Evolutionary conservation across 352 stramenopile genomes (phyloP).

Genomic region (Pythium monospermum): DNA sequence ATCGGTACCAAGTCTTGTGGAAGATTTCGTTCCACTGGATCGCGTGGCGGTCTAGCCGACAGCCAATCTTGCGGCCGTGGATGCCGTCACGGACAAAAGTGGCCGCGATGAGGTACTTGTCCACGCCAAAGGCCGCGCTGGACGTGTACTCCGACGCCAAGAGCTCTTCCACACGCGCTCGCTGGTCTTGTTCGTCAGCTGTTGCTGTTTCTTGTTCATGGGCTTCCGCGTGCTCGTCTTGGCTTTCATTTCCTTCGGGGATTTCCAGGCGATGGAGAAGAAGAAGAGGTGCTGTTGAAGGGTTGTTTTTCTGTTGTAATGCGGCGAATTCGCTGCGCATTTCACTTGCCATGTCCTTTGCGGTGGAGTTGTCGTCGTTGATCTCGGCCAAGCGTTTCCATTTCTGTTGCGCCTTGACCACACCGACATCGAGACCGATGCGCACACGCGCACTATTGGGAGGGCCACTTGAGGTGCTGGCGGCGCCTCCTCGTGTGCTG

Average conservation of each 20-base stretch:
- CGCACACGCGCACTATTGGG: conserved; percentile 29
- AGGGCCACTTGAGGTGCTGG: background rate
- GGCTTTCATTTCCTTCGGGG: conserved; percentile 21
- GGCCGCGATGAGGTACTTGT: conserved; percentile 71
- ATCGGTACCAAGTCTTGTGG: conserved; percentile 64
- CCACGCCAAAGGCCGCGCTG: conserved; percentile 32
- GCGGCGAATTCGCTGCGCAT: conserved; percentile 69
- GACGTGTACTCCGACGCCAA: conserved; percentile 26
- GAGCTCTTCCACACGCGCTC: conserved; percentile 12
- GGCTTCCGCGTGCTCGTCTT: conserved; percentile 13
- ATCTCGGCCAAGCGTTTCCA: conserved; percentile 77
- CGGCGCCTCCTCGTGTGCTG: background rate
- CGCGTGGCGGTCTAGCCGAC: conserved; percentile 62
- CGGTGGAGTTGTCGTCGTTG: conserved; percentile 71
- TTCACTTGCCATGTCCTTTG: conserved; percentile 81
- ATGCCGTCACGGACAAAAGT: conserved; percentile 79
- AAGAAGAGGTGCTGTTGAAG: no score
- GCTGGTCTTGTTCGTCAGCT: background rate
- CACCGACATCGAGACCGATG: conserved; percentile 55
- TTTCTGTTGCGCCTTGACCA: conserved; percentile 78
- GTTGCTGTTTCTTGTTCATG: background rate
- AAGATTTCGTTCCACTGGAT: conserved; percentile 69
- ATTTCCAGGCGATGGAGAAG: background rate
- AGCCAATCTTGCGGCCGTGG: conserved; percentile 81
- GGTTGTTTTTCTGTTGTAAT: conserved; percentile 45